Evolutionary conservation across 2,329 filamentous ascomycete genomes (phyloP), one percentile per base, ranked within the genome.

Genomic region (Fusarium avenaceum): DNA sequence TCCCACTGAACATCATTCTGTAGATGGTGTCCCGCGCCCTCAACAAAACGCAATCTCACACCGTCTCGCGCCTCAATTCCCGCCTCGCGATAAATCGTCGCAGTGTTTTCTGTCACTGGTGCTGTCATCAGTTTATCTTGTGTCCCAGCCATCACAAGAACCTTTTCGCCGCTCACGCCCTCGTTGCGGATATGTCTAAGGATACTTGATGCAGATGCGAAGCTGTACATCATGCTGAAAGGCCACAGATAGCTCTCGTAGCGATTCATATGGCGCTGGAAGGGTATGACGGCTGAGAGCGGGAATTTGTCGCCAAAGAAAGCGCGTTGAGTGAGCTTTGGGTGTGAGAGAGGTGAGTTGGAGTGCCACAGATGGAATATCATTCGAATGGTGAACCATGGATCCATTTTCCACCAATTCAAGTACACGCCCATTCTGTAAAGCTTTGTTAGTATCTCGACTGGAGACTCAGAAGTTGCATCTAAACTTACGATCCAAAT

Each of bases 241-340:
- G 84, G 81, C 85, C 85, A 88, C 32, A 81, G 69, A 70, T 85
- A 84, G 63, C 80, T 84, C 70, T 88, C 85, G 63, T 85, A 88
- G 5, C 80, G 77, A 26, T 79, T 79, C 58, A 84, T 76, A 5
- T 79, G 77, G 2, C 71, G 68, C 66, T 83, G 80, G 52, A 87
- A 83, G 4, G 77, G 74, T 4, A 74, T 49, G 3, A 86, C 78
- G 7, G 81, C 74, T 3, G 74, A 65, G 7, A 78, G 74, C 0
- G 82, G 79, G 46, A 82, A 83, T 15, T 73, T 64, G 0, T 79
- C 67, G 48, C 83, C 82, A 72, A 87, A 88, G 74, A 88, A 88
- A 3, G 80, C 82, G 6, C 76, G 77, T 20, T 80, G 80, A 2
- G 84, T 80, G 14, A 88, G 77, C n/a, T 73, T 71, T 0, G 83